Evolutionary conservation across 2,329 filamentous ascomycete species (phyloP).

Genomic region (Coleophoma cylindrospora): DNA sequence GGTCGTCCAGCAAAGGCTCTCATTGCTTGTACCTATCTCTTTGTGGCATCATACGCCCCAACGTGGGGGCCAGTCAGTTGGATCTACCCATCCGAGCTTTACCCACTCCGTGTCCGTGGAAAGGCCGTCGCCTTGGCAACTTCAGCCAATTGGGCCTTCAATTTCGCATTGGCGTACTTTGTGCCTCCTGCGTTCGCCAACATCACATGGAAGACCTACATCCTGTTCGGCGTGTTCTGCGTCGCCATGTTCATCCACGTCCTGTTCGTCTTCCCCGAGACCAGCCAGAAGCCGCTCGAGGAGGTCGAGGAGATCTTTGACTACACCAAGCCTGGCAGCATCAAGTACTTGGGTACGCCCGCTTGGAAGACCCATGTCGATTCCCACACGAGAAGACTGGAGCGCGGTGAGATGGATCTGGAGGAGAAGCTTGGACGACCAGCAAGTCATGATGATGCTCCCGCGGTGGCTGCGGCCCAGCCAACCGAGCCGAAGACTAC

Average conservation of each 20-base stretch:
- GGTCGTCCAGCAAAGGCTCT: slow-evolving; percentile 49
- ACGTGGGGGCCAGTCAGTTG: slow-evolving; percentile 47
- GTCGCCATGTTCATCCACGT: slow-evolving; percentile 43
- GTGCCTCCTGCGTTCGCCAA: slow-evolving; percentile 39
- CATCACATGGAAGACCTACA: slow-evolving; percentile 46
- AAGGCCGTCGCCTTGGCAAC: slow-evolving; percentile 50
- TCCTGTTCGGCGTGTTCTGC: slow-evolving; percentile 48
- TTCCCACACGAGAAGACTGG: slow-evolving; percentile 12
- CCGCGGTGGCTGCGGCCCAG: neutral
- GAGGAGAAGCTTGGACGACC: slow-evolving; percentile 20
- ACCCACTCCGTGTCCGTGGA: slow-evolving; percentile 41
- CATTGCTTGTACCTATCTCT: slow-evolving; percentile 62
- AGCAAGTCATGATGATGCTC: slow-evolving; percentile 6
- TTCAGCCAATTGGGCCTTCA: slow-evolving; percentile 45
- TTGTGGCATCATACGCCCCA: slow-evolving; percentile 49
- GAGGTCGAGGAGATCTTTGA: slow-evolving; percentile 39
- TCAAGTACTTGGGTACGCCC: slow-evolving; percentile 21
- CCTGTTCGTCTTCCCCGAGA: slow-evolving; percentile 53
- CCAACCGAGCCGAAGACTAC: too few relatives aligned
- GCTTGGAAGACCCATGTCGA: slow-evolving; percentile 24
- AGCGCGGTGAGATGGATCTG: slow-evolving; percentile 21
- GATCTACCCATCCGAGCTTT: slow-evolving; percentile 46
- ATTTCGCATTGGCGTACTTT: slow-evolving; percentile 44
- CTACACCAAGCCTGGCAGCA: slow-evolving; percentile 29
- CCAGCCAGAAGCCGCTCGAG: slow-evolving; percentile 48